These are phyloP conservation scores for Verticillium longisporum DNA, from an alignment of 2,329 filamentous ascomycete species.

Conservation along the genomic window DNA sequence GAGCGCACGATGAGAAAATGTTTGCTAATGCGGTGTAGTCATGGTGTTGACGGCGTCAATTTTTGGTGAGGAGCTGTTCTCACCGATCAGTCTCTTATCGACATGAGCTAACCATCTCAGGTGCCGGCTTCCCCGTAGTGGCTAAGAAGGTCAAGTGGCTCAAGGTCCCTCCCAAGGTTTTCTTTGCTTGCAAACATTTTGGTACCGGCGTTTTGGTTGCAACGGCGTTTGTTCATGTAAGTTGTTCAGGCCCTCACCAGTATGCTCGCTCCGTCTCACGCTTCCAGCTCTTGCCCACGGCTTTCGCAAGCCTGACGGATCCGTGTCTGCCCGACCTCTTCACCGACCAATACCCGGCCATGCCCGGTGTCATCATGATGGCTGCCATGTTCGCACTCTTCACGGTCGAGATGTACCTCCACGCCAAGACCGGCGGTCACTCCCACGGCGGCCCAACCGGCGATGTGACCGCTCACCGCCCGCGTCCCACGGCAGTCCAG, in stretches of 20 bases:
- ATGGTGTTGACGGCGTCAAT: slow-evolving; percentile 31
- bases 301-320: slow-evolving; percentile 44
- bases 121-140: slow-evolving; percentile 44
- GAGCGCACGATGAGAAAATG: no score
- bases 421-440: slow-evolving; percentile 51
- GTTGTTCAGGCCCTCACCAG: slow-evolving; percentile 12
- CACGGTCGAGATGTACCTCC: slow-evolving; percentile 55
- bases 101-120: slow-evolving; percentile 15
- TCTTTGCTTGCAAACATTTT: slow-evolving; percentile 60
- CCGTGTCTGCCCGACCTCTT: slow-evolving; percentile 54
- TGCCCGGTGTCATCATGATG: slow-evolving; percentile 63
- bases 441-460: slow-evolving; percentile 51
- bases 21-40: slow-evolving; percentile 19
- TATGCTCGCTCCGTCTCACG: background rate
- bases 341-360: slow-evolving; percentile 50
- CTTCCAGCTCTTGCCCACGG: slow-evolving; percentile 47
- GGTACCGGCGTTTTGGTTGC: slow-evolving; percentile 67
- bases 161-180: slow-evolving; percentile 48
- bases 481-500: background rate
- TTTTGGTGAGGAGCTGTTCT: slow-evolving; percentile 21
- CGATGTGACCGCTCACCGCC: slow-evolving; percentile 5
- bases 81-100: background rate
- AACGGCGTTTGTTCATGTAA: slow-evolving; percentile 65
- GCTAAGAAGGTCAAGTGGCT: slow-evolving; percentile 51
- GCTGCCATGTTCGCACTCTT: slow-evolving; percentile 54